phyloP scores from a whole-genome alignment of 2,329 filamentous ascomycete species.

The Dothideomycetidae sp. region DNA sequence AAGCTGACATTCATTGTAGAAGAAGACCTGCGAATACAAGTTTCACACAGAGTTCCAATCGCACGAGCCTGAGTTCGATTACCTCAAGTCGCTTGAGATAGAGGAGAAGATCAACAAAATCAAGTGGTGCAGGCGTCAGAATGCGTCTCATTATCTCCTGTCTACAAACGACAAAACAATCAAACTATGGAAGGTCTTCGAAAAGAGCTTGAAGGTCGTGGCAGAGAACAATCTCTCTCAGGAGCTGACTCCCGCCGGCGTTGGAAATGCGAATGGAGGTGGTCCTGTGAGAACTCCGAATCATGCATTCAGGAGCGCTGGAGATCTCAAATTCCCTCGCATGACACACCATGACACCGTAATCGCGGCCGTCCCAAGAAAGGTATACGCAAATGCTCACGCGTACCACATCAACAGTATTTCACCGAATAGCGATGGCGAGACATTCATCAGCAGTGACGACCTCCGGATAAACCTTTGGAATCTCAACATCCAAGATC shows the following conservation, averaged over 20 bases:
- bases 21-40: conserved; percentile 99
- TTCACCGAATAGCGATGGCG: conserved; percentile 98
- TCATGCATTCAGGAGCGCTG: conserved; percentile 61
- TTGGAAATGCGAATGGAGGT: conserved; percentile 51
- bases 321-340: conserved; percentile 81
- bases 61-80: conserved; percentile 98
- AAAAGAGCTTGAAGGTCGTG: conserved; percentile 97
- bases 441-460: conserved; percentile 98
- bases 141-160: conserved; percentile 93
- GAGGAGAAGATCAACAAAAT: conserved; percentile 99
- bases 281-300: conserved; percentile 62
- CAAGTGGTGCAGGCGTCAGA: conserved; percentile 97
- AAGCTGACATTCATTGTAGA: conserved; percentile 39
- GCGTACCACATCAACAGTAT: conserved; percentile 99
- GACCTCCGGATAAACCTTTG: conserved; percentile 95
- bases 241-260: conserved; percentile 68
- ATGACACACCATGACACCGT: conserved; percentile 98
- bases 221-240: conserved; percentile 97
- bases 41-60: conserved; percentile 99
- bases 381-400: conserved; percentile 95
- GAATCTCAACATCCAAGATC: conserved; percentile 98
- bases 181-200: conserved; percentile 99
- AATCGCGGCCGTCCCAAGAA: conserved; percentile 85
- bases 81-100: conserved; percentile 96
- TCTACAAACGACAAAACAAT: conserved; percentile 99